Percentiles rank a stretch among this genome's conserved stretches.
Conservation (phyloP, 768 basidiomycete species). For the Auriculariales sp. region DNA sequence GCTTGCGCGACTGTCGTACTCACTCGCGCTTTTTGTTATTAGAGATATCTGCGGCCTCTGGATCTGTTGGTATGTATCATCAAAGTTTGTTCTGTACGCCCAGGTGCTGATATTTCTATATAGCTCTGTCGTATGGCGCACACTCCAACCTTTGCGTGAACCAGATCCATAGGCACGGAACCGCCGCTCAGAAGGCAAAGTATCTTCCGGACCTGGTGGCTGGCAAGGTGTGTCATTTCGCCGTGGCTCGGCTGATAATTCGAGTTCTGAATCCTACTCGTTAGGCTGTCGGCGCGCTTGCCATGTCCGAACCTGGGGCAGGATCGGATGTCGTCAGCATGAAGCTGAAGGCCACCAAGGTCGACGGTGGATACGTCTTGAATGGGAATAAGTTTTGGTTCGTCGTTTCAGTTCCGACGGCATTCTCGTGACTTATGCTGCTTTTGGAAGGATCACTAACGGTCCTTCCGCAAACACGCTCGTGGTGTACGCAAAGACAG, state of each 20-base stretch:
- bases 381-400: constrained; percentile 94
- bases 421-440: constrained; percentile 2
- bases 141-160: constrained; percentile 83
- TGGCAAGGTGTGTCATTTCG: constrained; percentile 27
- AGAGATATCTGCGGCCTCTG: constrained; percentile 75
- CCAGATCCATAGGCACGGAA: constrained; percentile 76
- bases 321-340: constrained; percentile 96
- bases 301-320: constrained; percentile 87
- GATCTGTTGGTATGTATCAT: too few species aligned
- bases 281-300: constrained; percentile 68
- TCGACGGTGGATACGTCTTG: constrained; percentile 58
- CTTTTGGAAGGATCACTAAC: constrained; percentile 69
- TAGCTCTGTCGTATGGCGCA: constrained; percentile 84
- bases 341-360: constrained; percentile 68
- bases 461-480: constrained; percentile 83
- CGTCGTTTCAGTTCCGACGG: constrained; percentile 10
- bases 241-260: neutral
- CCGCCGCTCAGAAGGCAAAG: constrained; percentile 65
- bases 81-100: too few species aligned
- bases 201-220: constrained; percentile 71
- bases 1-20: too few species aligned
- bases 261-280: too few species aligned
- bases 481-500: constrained; percentile 86
- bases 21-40: too few species aligned
- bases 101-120: too few species aligned